phyloP scores from a whole-genome alignment of 2,329 filamentous ascomycete species.

The Pseudogymnoascus sp. region DNA sequence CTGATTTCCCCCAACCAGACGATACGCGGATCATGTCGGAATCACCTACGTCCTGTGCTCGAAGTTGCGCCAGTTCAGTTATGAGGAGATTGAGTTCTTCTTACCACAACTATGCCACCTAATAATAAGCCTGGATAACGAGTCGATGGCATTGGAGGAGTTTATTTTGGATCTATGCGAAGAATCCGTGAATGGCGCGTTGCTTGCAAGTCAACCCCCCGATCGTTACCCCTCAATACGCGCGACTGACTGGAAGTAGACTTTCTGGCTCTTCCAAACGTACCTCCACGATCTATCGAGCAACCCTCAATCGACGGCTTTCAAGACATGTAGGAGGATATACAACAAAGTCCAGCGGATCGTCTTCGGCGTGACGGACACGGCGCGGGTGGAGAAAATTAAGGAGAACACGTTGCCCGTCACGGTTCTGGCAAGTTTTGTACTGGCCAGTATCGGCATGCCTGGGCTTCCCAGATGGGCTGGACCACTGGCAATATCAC shows the following conservation, averaged over 20 bases:
- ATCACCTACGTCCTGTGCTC: constrained; percentile 85
- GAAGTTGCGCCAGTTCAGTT: constrained; percentile 81
- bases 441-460: constrained; percentile 66
- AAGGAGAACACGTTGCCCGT: constrained; percentile 74
- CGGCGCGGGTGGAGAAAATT: constrained; percentile 62
- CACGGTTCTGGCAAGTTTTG: constrained; percentile 70
- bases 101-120: constrained; percentile 81
- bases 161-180: constrained; percentile 80
- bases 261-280: constrained; percentile 85
- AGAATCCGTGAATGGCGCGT: constrained; percentile 74
- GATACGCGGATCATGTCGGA: constrained; percentile 81
- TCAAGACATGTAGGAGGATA: constrained; percentile 73
- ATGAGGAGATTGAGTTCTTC: constrained; percentile 90
- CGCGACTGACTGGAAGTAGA: constrained; percentile 39
- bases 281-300: constrained; percentile 72
- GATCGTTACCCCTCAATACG: background rate
- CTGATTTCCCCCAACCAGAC: constrained; percentile 39
- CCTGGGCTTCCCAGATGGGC: constrained; percentile 70
- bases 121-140: constrained; percentile 79
- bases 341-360: constrained; percentile 87
- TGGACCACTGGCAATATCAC: constrained; percentile 71
- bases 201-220: constrained; percentile 52
- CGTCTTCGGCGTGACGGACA: constrained; percentile 69
- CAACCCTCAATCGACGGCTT: constrained; percentile 66
- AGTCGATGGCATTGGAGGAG: constrained; percentile 85